phyloP scores from a whole-genome alignment of 345 rosid genomes.

The thale cress (Arabidopsis thaliana) region DNA sequence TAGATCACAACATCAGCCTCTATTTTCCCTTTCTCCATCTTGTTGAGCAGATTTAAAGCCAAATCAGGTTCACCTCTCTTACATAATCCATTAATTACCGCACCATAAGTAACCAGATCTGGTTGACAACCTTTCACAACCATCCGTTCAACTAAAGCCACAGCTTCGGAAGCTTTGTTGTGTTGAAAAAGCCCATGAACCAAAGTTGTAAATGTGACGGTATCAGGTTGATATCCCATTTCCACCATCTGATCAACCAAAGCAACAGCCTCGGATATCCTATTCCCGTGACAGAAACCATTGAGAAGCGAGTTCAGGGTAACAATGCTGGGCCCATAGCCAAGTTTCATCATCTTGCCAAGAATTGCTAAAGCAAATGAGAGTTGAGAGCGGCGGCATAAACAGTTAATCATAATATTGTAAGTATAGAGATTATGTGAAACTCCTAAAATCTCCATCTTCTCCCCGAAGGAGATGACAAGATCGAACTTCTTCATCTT shows the following conservation, averaged over 20 bases:
- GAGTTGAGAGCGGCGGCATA: not conserved
- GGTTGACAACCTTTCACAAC: not conserved
- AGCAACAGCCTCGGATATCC: too few species aligned
- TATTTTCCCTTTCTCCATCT: not conserved
- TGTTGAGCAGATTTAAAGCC: not conserved
- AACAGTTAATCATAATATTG: not conserved
- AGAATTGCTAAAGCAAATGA: not conserved
- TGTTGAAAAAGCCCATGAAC: not conserved
- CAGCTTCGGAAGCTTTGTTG: not conserved
- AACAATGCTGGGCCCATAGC: not conserved
- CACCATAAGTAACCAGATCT: not conserved
- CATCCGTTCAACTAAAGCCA: not conserved
- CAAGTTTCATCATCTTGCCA: not conserved
- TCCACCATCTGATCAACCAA: too few species aligned
- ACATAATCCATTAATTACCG: not conserved
- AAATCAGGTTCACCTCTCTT: not conserved
- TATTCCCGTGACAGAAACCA: too few species aligned
- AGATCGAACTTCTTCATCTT: not conserved
- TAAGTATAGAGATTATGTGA: not conserved
- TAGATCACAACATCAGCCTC: not conserved
- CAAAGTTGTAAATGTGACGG: not conserved
- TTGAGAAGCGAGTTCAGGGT: too few species aligned
- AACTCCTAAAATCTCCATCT: not conserved
- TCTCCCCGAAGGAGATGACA: not conserved
- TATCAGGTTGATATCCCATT: too few species aligned